A percentile compares a stretch with the other conserved stretches of the same genome.
Conservation (phyloP, 441 rosid species). For the Eutrema salsugineum region DNA sequence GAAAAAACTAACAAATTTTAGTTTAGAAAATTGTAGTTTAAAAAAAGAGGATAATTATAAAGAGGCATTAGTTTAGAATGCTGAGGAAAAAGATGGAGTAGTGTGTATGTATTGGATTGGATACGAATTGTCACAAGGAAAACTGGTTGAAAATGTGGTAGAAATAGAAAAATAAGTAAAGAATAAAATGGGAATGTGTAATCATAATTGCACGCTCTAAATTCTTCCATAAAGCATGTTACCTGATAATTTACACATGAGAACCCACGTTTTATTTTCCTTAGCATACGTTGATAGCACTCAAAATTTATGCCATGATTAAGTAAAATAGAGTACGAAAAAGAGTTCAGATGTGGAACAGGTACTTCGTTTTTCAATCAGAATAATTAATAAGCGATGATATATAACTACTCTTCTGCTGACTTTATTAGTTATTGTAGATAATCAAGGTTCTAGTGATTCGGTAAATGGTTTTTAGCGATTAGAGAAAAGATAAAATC, state of each 20-base stretch:
- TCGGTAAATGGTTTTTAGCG: too few relatives aligned
- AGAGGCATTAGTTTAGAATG: neutral
- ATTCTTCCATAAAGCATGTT: conserved; percentile 17
- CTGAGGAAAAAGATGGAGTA: neutral
- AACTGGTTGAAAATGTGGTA: neutral
- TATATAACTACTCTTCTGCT: too few relatives aligned
- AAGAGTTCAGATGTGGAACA: too few relatives aligned
- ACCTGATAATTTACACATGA: conserved; percentile 22
- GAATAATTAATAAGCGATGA: too few relatives aligned
- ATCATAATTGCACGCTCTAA: conserved; percentile 23
- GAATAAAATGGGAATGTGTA: neutral
- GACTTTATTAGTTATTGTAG: too few relatives aligned
- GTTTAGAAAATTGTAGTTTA: too few relatives aligned
- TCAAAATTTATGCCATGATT: too few relatives aligned
- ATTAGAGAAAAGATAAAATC: too few relatives aligned
- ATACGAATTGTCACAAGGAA: neutral
- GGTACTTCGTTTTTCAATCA: too few relatives aligned
- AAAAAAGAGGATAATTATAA: neutral
- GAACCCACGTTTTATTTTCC: neutral
- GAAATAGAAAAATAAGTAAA: neutral
- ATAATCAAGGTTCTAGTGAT: too few relatives aligned
- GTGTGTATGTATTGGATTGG: conserved; percentile 7
- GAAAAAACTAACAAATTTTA: neutral
- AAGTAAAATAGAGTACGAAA: too few relatives aligned
- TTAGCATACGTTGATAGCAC: neutral